Evolutionary conservation across 768 basidiomycete genomes (phyloP).

Genomic region (Hericium coralloides): DNA sequence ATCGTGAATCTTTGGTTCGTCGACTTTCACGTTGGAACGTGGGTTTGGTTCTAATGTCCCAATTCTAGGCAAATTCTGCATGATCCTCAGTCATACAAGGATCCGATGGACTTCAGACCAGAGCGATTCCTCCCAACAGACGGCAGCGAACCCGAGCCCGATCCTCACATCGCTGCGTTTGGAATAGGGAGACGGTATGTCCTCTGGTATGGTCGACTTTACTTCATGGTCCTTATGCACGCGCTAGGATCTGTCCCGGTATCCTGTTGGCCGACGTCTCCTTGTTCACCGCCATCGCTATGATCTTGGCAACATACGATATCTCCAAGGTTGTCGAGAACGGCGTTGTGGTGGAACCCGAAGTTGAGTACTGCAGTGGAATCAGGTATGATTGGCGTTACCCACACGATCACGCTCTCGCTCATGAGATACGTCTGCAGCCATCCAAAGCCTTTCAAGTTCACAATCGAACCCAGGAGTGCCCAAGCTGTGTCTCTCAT

Average conservation of each 20-base stretch:
- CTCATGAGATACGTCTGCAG: background rate
- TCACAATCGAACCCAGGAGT: background rate
- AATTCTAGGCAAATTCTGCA: constrained; percentile 19
- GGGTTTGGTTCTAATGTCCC: background rate
- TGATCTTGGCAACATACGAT: constrained; percentile 23
- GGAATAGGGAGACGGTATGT: background rate
- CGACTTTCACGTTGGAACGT: no score
- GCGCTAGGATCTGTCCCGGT: background rate
- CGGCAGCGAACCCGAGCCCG: background rate
- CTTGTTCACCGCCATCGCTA: constrained; percentile 21
- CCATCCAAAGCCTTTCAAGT: background rate
- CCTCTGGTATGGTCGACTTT: background rate
- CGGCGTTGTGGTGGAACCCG: constrained; percentile 19
- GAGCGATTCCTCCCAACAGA: constrained; percentile 22
- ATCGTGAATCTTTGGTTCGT: constrained; percentile 24
- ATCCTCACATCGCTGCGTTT: background rate
- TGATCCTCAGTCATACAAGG: constrained; percentile 23
- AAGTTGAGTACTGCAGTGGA: constrained; percentile 15
- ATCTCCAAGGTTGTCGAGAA: constrained; percentile 21
- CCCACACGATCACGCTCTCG: background rate
- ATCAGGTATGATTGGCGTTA: background rate
- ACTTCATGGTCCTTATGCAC: background rate
- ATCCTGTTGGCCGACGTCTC: constrained; percentile 21
- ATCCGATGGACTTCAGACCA: constrained; percentile 31
- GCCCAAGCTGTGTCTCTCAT: background rate